phyloP scores from a whole-genome alignment of 2,329 filamentous ascomycete genomes.

The Curvularia eragrostidis region DNA sequence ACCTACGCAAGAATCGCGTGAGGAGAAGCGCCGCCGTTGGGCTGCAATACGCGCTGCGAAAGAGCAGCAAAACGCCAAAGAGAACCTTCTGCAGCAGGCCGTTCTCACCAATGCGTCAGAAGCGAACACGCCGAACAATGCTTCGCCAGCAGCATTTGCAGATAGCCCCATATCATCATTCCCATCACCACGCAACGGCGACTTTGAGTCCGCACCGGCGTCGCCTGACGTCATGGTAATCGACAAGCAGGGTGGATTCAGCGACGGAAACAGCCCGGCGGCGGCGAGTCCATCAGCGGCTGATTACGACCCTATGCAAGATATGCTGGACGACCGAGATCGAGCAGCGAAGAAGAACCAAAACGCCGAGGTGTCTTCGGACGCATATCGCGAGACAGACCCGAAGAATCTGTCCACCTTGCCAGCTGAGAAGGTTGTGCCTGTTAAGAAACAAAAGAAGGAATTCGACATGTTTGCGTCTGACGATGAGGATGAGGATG shows the following conservation, averaged over 20 bases:
- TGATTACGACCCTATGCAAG: conserved; percentile 87
- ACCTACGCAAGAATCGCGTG: conserved; percentile 40
- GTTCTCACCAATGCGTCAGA: conserved; percentile 67
- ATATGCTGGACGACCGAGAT: conserved; percentile 84
- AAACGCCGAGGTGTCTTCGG: conserved; percentile 50
- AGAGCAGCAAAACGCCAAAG: conserved; percentile 62
- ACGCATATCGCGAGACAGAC: conserved; percentile 65
- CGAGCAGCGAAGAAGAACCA: conserved; percentile 68
- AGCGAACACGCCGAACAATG: conserved; percentile 61
- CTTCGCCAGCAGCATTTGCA: conserved; percentile 43
- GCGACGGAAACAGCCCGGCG: conserved; percentile 40
- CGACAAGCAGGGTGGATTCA: conserved; percentile 51
- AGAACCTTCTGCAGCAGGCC: conserved; percentile 71
- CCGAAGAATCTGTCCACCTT: conserved; percentile 61
- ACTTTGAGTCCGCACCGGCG: conserved; percentile 47
- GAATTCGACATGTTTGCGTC: conserved; percentile 69
- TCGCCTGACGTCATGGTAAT: conserved; percentile 51
- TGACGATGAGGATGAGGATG: conserved; percentile 76
- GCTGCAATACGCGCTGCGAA: conserved; percentile 43
- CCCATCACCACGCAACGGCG: conserved; percentile 48
- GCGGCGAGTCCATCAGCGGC: conserved; percentile 84
- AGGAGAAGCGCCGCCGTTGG: conserved; percentile 45
- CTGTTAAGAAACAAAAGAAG: conserved; percentile 54
- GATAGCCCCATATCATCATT: conserved; percentile 47
- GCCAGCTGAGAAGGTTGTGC: conserved; percentile 46